phyloP scores from a whole-genome alignment of 257 asterid genomes.

The Fraxinus quadrangulata region DNA sequence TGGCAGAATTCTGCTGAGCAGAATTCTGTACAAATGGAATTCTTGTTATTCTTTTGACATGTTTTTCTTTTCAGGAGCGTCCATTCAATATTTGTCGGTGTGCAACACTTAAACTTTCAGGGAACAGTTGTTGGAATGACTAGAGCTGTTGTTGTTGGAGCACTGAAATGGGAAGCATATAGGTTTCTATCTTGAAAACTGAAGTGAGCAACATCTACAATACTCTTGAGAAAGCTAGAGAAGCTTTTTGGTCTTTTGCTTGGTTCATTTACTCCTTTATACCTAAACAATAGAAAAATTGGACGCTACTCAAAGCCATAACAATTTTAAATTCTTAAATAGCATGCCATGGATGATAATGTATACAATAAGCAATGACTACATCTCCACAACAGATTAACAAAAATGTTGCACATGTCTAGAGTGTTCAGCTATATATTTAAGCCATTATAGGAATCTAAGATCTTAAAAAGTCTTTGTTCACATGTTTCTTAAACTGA shows the following conservation, averaged over 20 bases:
- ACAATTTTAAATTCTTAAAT: not conserved
- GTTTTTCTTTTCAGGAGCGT: slow-evolving; percentile 9
- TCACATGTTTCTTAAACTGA: not conserved
- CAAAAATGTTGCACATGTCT: not conserved
- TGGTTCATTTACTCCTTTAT: slow-evolving; percentile 14
- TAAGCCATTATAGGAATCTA: not conserved
- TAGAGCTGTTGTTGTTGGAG: slow-evolving; percentile 84
- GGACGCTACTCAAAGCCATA: not conserved
- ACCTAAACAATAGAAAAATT: slow-evolving; percentile 12
- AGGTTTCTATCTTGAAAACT: slow-evolving; percentile 89
- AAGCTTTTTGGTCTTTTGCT: slow-evolving; percentile 24
- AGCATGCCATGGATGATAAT: not conserved
- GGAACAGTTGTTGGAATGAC: slow-evolving; percentile 98
- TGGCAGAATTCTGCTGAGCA: too few relatives aligned
- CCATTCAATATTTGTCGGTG: slow-evolving; percentile 8
- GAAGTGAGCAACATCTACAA: slow-evolving; percentile 57
- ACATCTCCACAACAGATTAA: slow-evolving; percentile 4
- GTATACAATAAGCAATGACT: not conserved
- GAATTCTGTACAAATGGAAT: too few relatives aligned
- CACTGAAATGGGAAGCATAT: slow-evolving; percentile 99
- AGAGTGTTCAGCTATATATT: not conserved
- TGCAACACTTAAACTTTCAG: slow-evolving; percentile 26
- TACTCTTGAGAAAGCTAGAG: slow-evolving; percentile 17
- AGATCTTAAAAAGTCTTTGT: slow-evolving; percentile 2
- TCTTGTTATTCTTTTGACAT: not conserved